Evolutionary conservation across 257 asterid species (phyloP).

Genomic region (Forsythia viridissima): DNA sequence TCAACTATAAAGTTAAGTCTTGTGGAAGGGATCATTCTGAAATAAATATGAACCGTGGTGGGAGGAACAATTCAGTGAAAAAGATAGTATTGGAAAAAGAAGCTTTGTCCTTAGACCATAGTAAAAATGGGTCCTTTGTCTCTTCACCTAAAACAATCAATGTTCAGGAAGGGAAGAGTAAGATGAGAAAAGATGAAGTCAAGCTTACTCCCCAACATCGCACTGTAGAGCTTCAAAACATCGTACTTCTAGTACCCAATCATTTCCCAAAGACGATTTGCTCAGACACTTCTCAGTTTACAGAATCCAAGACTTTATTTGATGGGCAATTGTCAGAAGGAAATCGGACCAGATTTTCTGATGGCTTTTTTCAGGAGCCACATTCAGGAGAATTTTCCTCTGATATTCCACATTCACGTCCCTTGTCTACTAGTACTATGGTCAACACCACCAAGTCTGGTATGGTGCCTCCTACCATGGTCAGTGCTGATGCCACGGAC

Average conservation of each 20-base stretch:
- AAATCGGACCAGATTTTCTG: constrained; percentile 41
- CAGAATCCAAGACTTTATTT: constrained; percentile 46
- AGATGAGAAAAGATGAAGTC: constrained; percentile 30
- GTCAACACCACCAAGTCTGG: constrained; percentile 10
- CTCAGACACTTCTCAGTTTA: constrained; percentile 30
- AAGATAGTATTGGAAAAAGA: constrained; percentile 33
- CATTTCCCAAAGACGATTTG: neutral
- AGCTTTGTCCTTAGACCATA: constrained; percentile 30
- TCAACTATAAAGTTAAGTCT: constrained; percentile 32
- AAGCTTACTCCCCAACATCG: constrained; percentile 28
- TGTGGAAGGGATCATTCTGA: constrained; percentile 18
- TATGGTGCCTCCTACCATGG: constrained; percentile 23
- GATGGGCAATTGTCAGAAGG: constrained; percentile 44
- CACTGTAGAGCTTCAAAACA: constrained; percentile 39
- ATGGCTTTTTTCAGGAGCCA: constrained; percentile 48
- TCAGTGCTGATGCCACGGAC: constrained; percentile 28
- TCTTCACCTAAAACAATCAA: constrained; percentile 31
- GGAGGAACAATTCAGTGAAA: constrained; percentile 37
- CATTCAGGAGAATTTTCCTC: constrained; percentile 34
- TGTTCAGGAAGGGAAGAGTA: constrained; percentile 31
- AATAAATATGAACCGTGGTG: constrained; percentile 33
- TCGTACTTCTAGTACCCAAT: constrained; percentile 48
- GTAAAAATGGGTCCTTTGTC: constrained; percentile 28
- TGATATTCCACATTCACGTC: constrained; percentile 60
- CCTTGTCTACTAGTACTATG: constrained; percentile 47